Evolutionary conservation across 2,329 filamentous ascomycete genomes (phyloP).

Genomic region (Chaetomiaceae sp.): DNA sequence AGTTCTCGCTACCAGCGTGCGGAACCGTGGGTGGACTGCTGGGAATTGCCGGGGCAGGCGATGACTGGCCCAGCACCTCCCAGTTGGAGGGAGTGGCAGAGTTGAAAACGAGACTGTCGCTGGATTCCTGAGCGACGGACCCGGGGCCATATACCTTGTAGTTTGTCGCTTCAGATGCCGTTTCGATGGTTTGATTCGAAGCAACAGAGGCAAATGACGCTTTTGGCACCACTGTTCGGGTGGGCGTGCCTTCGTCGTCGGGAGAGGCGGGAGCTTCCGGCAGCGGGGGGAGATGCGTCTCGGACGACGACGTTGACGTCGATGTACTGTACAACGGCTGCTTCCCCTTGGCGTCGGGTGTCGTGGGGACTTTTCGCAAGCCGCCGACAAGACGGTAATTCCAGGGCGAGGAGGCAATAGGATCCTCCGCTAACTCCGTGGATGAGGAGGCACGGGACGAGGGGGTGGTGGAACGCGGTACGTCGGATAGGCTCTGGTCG

Average conservation of each 20-base stretch:
- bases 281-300: conserved; percentile 29
- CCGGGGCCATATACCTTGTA: conserved; percentile 46
- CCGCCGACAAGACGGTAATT: conserved; percentile 51
- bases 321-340: conserved; percentile 26
- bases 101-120: conserved; percentile 36
- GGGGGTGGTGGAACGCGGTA: conserved; percentile 25
- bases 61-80: conserved; percentile 46
- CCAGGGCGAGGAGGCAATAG: conserved; percentile 38
- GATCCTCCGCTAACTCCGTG: conserved; percentile 32
- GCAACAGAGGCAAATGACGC: conserved; percentile 31
- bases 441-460: conserved; percentile 30
- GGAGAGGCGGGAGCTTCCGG: conserved; percentile 26
- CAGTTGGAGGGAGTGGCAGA: conserved; percentile 46
- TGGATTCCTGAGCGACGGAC: conserved; percentile 33
- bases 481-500: conserved; percentile 38
- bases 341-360: conserved; percentile 39
- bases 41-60: conserved; percentile 41
- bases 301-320: conserved; percentile 25
- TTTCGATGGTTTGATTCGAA: conserved; percentile 38
- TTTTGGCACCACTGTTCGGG: conserved; percentile 28
- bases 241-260: conserved; percentile 18
- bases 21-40: conserved; percentile 33
- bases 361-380: conserved; percentile 45
- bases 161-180: conserved; percentile 45
- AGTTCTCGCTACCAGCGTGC: conserved; percentile 41